A percentile compares a stretch with the other conserved stretches of the same genome.
Evolutionary conservation across 2,329 filamentous ascomycete genomes (phyloP).

Genomic region (Emmonsiellopsis sp.): DNA sequence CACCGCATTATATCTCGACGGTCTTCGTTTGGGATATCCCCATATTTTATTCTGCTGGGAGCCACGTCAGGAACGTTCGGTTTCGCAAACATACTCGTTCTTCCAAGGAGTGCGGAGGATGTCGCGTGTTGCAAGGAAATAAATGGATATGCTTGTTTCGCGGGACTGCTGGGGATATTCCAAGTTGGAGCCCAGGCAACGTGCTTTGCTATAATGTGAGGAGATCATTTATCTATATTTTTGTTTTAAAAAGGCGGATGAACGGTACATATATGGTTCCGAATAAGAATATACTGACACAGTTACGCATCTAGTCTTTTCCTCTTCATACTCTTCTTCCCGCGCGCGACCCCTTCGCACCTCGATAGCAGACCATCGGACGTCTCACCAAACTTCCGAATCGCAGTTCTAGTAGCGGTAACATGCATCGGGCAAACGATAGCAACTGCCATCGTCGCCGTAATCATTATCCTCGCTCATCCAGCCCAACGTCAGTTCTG

Average conservation of each 20-base stretch:
- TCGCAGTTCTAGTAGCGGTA: conserved; percentile 65
- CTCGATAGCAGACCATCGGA: conserved; percentile 27
- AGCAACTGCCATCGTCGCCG: conserved; percentile 54
- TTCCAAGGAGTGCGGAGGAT: conserved; percentile 74
- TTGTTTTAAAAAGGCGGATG: background rate
- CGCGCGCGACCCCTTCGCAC: conserved; percentile 47
- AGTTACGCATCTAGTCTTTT: conserved; percentile 53
- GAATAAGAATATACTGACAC: background rate
- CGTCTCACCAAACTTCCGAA: conserved; percentile 59
- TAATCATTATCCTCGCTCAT: conserved; percentile 56
- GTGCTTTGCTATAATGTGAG: conserved; percentile 86
- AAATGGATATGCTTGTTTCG: conserved; percentile 71
- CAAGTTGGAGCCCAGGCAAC: conserved; percentile 89
- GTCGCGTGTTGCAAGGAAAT: conserved; percentile 79
- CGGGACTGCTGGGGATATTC: conserved; percentile 76
- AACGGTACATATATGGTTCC: background rate
- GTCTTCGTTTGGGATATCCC: conserved; percentile 89
- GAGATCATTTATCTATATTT: conserved; percentile 10
- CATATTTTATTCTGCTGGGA: conserved; percentile 90
- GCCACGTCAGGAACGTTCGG: conserved; percentile 80
- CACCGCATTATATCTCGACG: conserved; percentile 77
- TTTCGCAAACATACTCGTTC: conserved; percentile 84
- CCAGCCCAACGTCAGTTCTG: conserved; percentile 61
- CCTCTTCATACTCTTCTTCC: conserved; percentile 92
- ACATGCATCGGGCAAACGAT: conserved; percentile 68